These are phyloP conservation scores for Solanum chiquidenum DNA, from an alignment of 257 asterid species.

Conservation along the genomic window DNA sequence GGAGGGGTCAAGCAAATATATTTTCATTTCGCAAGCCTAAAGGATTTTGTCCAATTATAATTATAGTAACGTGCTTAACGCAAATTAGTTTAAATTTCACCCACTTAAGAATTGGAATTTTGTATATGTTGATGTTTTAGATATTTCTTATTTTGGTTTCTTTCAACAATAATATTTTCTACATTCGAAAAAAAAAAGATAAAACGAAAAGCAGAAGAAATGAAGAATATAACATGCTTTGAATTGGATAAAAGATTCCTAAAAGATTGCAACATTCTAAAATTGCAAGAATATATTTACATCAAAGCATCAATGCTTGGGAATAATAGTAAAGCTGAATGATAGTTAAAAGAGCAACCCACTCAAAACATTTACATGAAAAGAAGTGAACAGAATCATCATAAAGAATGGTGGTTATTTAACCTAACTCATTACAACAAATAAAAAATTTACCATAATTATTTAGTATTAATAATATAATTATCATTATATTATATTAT, in stretches of 20 bases:
- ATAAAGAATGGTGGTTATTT: slow-evolving; percentile 6
- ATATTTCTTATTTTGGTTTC: background rate
- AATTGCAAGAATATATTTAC: background rate
- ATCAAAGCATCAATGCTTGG: slow-evolving; percentile 1
- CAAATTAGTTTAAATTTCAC: background rate
- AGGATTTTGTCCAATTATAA: background rate
- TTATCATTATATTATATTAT: too few relatives aligned
- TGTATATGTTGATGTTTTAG: background rate
- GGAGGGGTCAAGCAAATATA: background rate
- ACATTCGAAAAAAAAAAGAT: background rate
- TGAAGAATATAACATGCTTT: background rate
- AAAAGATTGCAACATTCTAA: background rate
- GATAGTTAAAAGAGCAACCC: slow-evolving; percentile 1
- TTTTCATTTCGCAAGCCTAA: background rate
- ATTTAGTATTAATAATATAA: too few relatives aligned
- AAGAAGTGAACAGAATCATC: slow-evolving; percentile 19
- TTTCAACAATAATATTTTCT: background rate
- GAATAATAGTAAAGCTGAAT: slow-evolving; percentile 1
- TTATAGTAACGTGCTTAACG: background rate
- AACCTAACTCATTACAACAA: background rate
- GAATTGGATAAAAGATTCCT: slow-evolving; percentile 3
- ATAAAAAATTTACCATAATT: too few relatives aligned
- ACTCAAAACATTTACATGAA: slow-evolving; percentile 7
- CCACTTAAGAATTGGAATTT: background rate
- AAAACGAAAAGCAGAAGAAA: background rate